Base-by-base conservation (phyloP, 1,284 basidiomycete genomes). In the Blastosporella zonata region DNA sequence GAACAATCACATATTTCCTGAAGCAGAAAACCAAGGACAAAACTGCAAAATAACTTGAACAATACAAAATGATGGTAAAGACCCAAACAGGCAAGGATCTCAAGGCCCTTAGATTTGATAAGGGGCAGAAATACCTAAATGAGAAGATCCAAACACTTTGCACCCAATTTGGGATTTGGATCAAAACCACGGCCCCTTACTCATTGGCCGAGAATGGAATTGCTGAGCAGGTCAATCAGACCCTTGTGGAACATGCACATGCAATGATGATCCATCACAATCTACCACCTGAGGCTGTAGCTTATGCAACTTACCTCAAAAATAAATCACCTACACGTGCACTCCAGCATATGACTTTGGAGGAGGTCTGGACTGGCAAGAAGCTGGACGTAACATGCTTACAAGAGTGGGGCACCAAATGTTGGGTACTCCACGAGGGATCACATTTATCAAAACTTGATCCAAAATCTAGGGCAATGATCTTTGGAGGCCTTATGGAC, bases 121-220 rank as follows among this genome's bases (percentile, higher is more conserved):
- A 39, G 12, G 52, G 57, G 17, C 53, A 48, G 15, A 59, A 61
- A 49, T 60, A 53, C 35, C 13, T 62, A 2, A 54, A 50, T 28
- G 20, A 44, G 10, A 41, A 39, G 15, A 41, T 64, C 12, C 34
- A 33, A 6, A 36, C 39, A 2, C 54, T 43, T 21, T 31, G 56
- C 7, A 18, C 20, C 1, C 31, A 51, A 33, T 29, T 39, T 10
- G 58, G 59, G 10, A 59, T 60, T 9, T 17, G 31, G 4, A 36
- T 53, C 10, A 37, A 52, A 31, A 36, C 50, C 15, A 57, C 54
- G 1, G 49, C 56, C 0, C 43, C 51, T 3, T 43, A 64, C 28
- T 61, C 59, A 5, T 57, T 57, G 9, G n/a, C 45, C 27, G 56
- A 62, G 31, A 65, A 65, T 48, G 58, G 63, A 0, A 46, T 64